These are phyloP conservation scores for Lunularia cruciata DNA, from an alignment of 225 moss, liverwort and hornwort genomes.

Conservation along the genomic window DNA sequence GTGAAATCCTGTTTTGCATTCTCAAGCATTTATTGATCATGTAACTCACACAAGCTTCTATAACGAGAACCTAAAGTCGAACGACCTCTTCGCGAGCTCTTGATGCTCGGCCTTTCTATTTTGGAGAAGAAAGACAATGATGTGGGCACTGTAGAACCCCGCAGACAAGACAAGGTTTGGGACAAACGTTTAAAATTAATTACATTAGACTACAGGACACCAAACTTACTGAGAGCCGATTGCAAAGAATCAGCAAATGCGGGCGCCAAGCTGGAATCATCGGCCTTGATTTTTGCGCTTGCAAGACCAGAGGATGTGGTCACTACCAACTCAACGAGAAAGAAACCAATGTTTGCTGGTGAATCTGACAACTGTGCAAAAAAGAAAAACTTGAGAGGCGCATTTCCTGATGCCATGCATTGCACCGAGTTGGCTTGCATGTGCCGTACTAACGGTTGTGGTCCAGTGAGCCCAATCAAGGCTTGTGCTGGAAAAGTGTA, in stretches of 20 bases:
- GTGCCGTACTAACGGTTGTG: conserved; percentile 82
- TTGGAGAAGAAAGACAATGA: neutral
- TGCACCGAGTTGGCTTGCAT: conserved; percentile 90
- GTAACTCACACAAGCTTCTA: too few relatives aligned
- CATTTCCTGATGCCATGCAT: conserved; percentile 94
- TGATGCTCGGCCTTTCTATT: neutral
- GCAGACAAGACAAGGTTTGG: neutral
- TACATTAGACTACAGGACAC: conserved; percentile 15
- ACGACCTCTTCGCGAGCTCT: neutral
- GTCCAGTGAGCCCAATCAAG: conserved; percentile 59
- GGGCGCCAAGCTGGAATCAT: conserved; percentile 77
- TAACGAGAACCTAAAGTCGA: too few relatives aligned
- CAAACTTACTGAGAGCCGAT: conserved; percentile 72
- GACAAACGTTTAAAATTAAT: neutral
- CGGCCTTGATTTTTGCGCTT: conserved; percentile 87
- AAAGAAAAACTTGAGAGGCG: conserved; percentile 96
- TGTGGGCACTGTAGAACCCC: neutral
- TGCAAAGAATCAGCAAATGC: conserved; percentile 77
- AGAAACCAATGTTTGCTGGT: conserved; percentile 68
- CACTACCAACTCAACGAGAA: conserved; percentile 86
- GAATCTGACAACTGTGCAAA: conserved; percentile 79
- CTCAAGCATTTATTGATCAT: too few relatives aligned
- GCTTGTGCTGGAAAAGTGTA: conserved; percentile 64
- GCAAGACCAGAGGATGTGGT: conserved; percentile 79
- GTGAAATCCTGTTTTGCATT: too few relatives aligned